Base-by-base conservation (phyloP, 495 filamentous ascomycete species). In the Xylaria longipes region DNA sequence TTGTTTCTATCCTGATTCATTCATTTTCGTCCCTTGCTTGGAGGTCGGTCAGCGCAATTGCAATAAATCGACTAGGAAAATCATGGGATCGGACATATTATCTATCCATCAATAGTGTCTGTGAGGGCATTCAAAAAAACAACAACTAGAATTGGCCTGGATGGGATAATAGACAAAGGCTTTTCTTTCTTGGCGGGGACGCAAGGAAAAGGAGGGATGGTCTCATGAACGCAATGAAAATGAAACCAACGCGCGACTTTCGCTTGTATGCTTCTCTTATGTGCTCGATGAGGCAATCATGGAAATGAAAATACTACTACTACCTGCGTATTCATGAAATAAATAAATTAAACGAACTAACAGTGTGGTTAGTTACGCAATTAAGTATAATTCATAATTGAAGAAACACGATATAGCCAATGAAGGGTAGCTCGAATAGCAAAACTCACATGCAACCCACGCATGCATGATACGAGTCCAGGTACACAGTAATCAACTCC, bases 201-300 rank as follows among this genome's bases (percentile, higher is more conserved):
- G 46, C 2, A 17, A 56, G 14, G 5, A 31, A 15, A 31, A 54
- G 8, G 27, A 12, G 11, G 17, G 0, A 50, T 5, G 17, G 20
- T 60, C n/a, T 60, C 5, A 37, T 15, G 57, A 39, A 60, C n/a
- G 22, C 31, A 22, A 60, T 60, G 31, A 60, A 54, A 60, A 60
- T 8, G 17, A 37, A 60, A n/a, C 39, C 17, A 60, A 22, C 25
- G 4, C 52, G 2, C 15, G 3, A 1, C 27, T 56, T 31, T 15
- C 5, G 27, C 27, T 56, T 27, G 1, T 15, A 7, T 46, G 9
- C 48, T 54, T 54, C 22, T 15, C 27, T 17, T 31, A 31, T 31
- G 27, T 56, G n/a, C 48, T 25, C 48, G 9, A 6, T 41, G 9
- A 6, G 39, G 9, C 1, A 41, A 6, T 41, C 8, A 37, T 8